Conservation (phyloP, 192 early-diverging fungal species). For the Thamnidium elegans region DNA sequence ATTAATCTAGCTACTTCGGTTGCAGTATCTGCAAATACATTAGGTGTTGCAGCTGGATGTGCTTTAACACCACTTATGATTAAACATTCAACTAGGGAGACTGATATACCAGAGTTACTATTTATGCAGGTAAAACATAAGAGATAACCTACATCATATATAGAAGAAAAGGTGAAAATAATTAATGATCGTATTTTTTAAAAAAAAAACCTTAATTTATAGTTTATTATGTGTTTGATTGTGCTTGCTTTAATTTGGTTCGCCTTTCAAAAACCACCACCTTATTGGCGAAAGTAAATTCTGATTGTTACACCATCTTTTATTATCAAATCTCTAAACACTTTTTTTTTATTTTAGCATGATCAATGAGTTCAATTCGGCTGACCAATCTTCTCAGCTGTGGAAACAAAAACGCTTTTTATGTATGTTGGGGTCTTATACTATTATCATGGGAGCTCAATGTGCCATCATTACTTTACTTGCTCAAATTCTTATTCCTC, state of each 20-base stretch:
- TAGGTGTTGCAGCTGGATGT: slow-evolving; percentile 44
- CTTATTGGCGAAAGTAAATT: slow-evolving; percentile 2
- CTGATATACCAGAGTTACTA: slow-evolving; percentile 37
- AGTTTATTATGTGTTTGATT: slow-evolving; percentile 20
- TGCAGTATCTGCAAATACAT: slow-evolving; percentile 41
- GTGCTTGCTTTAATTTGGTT: slow-evolving; percentile 20
- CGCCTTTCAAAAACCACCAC: slow-evolving; percentile 17
- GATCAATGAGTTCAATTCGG: slow-evolving; percentile 11
- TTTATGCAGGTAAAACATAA: slow-evolving; percentile 27
- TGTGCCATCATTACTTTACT: slow-evolving; percentile 40
- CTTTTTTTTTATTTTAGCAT: slow-evolving; percentile 6
- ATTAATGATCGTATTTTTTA: not conserved
- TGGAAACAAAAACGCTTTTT: slow-evolving; percentile 33
- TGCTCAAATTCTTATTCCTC: slow-evolving; percentile 37
- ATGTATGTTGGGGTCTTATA: slow-evolving; percentile 32
- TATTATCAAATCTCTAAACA: not conserved
- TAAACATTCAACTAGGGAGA: slow-evolving; percentile 24
- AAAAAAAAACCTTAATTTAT: not conserved
- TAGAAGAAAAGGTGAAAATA: not conserved
- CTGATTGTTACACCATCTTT: not conserved
- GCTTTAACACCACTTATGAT: slow-evolving; percentile 38
- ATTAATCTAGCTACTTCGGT: slow-evolving; percentile 43
- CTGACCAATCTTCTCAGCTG: slow-evolving; percentile 10
- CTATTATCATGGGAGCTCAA: slow-evolving; percentile 38
- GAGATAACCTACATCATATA: not conserved